Percentiles rank a stretch among this genome's conserved stretches.
Conservation (phyloP, 2,329 filamentous ascomycete species). For the Diaporthe capsici region DNA sequence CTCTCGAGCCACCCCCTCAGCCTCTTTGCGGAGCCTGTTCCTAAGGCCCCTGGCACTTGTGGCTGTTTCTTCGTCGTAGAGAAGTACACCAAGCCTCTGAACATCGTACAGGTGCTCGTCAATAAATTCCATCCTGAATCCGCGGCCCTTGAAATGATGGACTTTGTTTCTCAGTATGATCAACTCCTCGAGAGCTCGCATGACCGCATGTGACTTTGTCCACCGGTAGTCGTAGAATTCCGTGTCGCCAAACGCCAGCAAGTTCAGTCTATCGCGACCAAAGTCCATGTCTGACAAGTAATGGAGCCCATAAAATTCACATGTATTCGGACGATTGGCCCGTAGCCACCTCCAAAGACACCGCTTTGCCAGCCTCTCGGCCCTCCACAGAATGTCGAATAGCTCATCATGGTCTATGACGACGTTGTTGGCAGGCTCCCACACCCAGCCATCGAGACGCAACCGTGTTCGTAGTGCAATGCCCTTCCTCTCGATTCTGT, state of each 20-base stretch:
- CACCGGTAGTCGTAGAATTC: background rate
- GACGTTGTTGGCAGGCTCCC: background rate
- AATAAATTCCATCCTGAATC: accelerated
- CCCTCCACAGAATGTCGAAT: background rate
- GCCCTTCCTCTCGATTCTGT: background rate
- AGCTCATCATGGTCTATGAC: background rate
- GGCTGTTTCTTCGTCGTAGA: background rate
- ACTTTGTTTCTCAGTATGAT: background rate
- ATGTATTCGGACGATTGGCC: background rate
- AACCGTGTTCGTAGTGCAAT: background rate
- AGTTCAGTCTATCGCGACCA: background rate
- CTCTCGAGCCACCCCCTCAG: background rate
- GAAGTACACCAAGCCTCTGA: background rate
- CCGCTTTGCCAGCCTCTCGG: background rate
- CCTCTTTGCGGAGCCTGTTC: background rate
- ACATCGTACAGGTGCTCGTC: background rate
- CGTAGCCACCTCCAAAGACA: background rate
- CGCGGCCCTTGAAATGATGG: background rate
- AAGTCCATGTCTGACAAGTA: slow-evolving; percentile 2
- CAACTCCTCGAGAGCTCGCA: background rate
- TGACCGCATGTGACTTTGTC: background rate
- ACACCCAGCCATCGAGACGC: background rate
- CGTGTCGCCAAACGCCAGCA: background rate
- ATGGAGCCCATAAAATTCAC: background rate
- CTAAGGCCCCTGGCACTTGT: background rate